Evolutionary conservation across 1,284 basidiomycete species (phyloP).

Genomic region (Cutaneotrichosporon arboriforme): DNA sequence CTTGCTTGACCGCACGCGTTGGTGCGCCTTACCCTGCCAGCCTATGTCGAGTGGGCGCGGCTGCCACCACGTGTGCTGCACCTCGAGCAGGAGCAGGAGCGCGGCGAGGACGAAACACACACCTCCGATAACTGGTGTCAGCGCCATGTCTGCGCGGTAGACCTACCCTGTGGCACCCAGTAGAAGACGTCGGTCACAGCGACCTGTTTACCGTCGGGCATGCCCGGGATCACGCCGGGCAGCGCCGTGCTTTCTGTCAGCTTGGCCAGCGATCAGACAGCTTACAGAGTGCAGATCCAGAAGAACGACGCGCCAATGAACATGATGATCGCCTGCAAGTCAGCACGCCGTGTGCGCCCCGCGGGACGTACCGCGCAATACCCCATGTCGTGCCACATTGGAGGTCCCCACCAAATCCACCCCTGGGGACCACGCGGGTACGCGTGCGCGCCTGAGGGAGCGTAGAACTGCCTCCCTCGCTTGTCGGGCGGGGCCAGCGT

Average conservation of each 20-base stretch:
- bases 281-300: constrained; percentile 55
- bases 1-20: background rate
- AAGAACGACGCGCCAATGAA: constrained; percentile 56
- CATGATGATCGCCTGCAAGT: constrained; percentile 50
- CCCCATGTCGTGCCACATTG: constrained; percentile 6
- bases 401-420: constrained; percentile 5
- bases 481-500: too few species aligned
- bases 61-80: constrained; percentile 55
- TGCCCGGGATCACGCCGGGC: constrained; percentile 51
- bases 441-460: background rate
- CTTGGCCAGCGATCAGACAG: background rate
- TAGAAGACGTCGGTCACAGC: constrained; percentile 46
- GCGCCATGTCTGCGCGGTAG: background rate
- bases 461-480: too few species aligned
- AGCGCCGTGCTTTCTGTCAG: constrained; percentile 49
- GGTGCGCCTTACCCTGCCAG: constrained; percentile 52
- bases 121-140: constrained; percentile 56
- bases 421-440: background rate
- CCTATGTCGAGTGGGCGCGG: constrained; percentile 47
- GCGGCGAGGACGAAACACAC: constrained; percentile 56
- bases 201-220: constrained; percentile 12
- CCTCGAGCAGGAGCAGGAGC: constrained; percentile 56
- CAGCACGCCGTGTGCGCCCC: background rate
- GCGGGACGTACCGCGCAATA: constrained; percentile 6
- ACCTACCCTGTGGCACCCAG: constrained; percentile 51